Percentiles rank a stretch among this genome's conserved stretches.
Conservation (phyloP, 2,329 filamentous ascomycete genomes). For the Cordyceps farinosa region DNA sequence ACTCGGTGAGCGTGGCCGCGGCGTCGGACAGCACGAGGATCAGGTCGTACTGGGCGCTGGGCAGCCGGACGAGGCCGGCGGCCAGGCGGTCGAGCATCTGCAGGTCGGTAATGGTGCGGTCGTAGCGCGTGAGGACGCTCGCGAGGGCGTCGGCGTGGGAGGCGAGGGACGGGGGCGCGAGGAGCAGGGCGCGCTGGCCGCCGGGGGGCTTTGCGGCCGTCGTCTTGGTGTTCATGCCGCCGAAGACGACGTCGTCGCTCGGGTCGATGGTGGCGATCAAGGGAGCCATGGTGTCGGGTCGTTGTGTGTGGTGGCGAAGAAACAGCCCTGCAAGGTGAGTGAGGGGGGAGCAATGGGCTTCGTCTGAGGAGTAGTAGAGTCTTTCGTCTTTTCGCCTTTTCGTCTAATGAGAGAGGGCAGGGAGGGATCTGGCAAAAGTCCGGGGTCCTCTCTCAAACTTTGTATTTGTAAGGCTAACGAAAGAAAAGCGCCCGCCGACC, state of each 20-base stretch:
- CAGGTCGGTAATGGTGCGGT: conserved; percentile 76
- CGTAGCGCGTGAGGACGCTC: conserved; percentile 65
- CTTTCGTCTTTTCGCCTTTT: neutral
- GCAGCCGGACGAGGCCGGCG: conserved; percentile 74
- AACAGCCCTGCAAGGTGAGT: neutral
- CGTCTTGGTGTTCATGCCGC: neutral
- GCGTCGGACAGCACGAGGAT: conserved; percentile 80
- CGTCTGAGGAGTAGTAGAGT: neutral
- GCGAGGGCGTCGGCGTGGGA: conserved; percentile 77
- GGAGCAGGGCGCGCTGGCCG: conserved; percentile 65
- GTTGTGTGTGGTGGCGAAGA: neutral
- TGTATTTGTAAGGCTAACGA: conserved; percentile 18
- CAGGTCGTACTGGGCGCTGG: conserved; percentile 73
- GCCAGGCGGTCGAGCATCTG: conserved; percentile 97
- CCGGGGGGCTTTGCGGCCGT: conserved; percentile 23
- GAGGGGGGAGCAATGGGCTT: neutral
- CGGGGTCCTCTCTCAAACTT: conserved; percentile 9
- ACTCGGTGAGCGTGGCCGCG: conserved; percentile 59
- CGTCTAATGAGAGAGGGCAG: neutral
- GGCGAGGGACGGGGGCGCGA: conserved; percentile 87
- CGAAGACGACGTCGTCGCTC: conserved; percentile 48
- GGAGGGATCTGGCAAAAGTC: neutral
- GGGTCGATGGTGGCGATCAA: conserved; percentile 53
- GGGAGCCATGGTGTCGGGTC: conserved; percentile 43
- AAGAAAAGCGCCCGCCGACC: conserved; percentile 2